These are phyloP conservation scores for Balakata baccata DNA, from an alignment of 345 rosid species.

Conservation along the genomic window DNA sequence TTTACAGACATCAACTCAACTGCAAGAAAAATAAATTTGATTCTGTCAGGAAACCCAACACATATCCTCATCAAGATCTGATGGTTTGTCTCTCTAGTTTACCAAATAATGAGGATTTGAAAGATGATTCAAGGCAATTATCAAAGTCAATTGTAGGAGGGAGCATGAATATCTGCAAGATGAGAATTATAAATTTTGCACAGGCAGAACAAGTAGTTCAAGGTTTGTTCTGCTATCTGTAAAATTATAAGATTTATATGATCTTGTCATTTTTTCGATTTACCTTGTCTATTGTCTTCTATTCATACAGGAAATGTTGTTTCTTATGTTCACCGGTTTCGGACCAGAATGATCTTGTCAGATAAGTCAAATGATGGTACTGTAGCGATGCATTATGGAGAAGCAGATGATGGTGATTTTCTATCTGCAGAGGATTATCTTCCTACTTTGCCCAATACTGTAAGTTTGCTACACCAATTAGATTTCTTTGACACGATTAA, in stretches of 20 bases:
- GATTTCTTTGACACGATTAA: neutral
- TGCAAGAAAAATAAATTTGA: constrained; percentile 66
- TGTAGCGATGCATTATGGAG: constrained; percentile 80
- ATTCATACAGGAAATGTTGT: constrained; percentile 43
- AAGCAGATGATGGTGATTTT: constrained; percentile 63
- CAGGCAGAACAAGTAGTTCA: constrained; percentile 59
- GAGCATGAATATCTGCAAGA: constrained; percentile 72
- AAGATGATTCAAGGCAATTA: constrained; percentile 52
- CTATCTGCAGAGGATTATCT: constrained; percentile 68
- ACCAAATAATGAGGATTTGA: constrained; percentile 55
- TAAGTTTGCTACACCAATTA: constrained; percentile 39
- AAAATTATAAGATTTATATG: constrained; percentile 16
- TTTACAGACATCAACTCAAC: constrained; percentile 66
- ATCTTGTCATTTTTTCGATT: constrained; percentile 1
- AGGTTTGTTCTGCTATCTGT: constrained; percentile 43
- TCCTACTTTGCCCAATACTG: constrained; percentile 74
- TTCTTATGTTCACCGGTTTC: constrained; percentile 40
- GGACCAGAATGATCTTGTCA: constrained; percentile 60
- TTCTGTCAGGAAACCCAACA: constrained; percentile 36
- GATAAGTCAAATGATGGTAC: constrained; percentile 83
- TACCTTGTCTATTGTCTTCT: constrained; percentile 18
- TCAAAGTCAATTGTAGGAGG: constrained; percentile 81
- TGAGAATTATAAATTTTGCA: constrained; percentile 53
- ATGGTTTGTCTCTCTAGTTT: constrained; percentile 36
- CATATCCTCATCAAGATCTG: constrained; percentile 41